Conservation (phyloP, 768 basidiomycete species). For the Wakefieldia striispora region DNA sequence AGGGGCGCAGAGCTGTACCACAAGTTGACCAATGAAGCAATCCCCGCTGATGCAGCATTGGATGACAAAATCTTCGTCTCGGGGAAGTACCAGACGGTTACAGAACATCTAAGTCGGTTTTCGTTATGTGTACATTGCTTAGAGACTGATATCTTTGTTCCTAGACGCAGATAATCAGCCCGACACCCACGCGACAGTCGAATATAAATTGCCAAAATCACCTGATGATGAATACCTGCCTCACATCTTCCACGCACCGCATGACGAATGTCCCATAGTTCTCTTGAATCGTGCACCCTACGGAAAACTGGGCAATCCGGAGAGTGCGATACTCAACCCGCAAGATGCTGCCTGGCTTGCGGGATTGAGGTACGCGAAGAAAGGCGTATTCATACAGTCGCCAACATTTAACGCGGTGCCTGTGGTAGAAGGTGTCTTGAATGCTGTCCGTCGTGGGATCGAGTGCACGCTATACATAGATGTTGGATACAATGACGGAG, state of each 20-base stretch:
- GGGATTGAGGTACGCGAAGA: constrained; percentile 56
- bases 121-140: neutral
- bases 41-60: constrained; percentile 5
- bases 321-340: constrained; percentile 45
- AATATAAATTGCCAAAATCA: constrained; percentile 25
- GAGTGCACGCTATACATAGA: constrained; percentile 60
- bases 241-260: constrained; percentile 57
- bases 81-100: constrained; percentile 36
- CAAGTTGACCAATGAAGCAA: constrained; percentile 14
- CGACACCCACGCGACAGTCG: constrained; percentile 30
- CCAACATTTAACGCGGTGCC: constrained; percentile 70
- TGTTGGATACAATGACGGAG: constrained; percentile 55
- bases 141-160: constrained; percentile 10
- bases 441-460: constrained; percentile 60
- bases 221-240: constrained; percentile 54
- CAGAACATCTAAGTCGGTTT: constrained; percentile 39
- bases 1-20: constrained; percentile 26
- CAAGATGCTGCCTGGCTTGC: constrained; percentile 71
- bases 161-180: constrained; percentile 36
- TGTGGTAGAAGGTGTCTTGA: constrained; percentile 55
- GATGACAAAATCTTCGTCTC: constrained; percentile 25
- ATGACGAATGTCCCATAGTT: constrained; percentile 60
- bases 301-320: constrained; percentile 48
- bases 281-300: constrained; percentile 62
- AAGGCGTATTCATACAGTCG: constrained; percentile 69